Conservation (phyloP, 2,329 filamentous ascomycete species). For the Fusarium nisikadoi region DNA sequence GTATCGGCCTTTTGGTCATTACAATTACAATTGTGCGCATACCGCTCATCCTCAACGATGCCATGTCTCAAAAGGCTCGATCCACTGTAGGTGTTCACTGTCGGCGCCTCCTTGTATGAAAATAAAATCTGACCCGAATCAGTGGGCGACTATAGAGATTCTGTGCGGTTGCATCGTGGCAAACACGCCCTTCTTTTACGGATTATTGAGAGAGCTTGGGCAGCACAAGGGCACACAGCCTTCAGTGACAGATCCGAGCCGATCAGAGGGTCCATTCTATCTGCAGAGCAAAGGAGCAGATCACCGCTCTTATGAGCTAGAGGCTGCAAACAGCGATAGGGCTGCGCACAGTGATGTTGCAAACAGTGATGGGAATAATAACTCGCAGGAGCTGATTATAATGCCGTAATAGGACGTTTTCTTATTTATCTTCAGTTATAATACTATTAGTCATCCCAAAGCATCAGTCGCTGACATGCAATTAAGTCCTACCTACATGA, state of each 20-base stretch:
- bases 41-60: conserved; percentile 42
- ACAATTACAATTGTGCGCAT: conserved; percentile 42
- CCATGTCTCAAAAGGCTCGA: conserved; percentile 43
- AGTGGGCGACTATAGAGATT: conserved; percentile 47
- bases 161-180: background rate
- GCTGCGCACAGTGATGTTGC: too few species aligned
- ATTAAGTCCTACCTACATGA: background rate
- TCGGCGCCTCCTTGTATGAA: fast-evolving
- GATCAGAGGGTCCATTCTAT: background rate
- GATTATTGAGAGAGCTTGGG: background rate
- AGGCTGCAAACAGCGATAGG: background rate
- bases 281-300: background rate
- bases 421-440: background rate
- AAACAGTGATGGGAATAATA: background rate
- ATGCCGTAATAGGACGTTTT: background rate
- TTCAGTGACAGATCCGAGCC: background rate
- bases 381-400: background rate
- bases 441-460: fast-evolving
- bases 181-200: conserved; percentile 1
- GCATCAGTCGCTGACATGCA: fast-evolving
- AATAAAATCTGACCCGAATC: background rate
- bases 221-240: background rate
- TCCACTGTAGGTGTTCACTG: conserved; percentile 34
- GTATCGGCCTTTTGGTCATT: conserved; percentile 40
- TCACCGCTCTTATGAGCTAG: background rate